These are phyloP conservation scores for Erodium chrysanthum DNA, from an alignment of 441 rosid species.

Conservation along the genomic window DNA sequence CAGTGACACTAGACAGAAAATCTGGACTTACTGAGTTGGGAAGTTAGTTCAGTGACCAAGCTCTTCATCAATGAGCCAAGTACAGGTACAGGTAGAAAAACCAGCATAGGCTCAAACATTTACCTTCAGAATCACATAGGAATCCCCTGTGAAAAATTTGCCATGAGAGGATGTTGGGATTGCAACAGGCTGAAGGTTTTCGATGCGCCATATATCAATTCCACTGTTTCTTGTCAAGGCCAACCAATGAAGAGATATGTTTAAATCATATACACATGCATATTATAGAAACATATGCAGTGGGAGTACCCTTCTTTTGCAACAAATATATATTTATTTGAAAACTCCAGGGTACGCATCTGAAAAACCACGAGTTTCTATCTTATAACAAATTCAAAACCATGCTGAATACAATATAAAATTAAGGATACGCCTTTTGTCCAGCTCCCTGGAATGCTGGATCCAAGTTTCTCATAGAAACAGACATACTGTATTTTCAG, in stretches of 20 bases:
- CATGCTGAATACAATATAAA: conserved; percentile 1
- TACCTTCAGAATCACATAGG: conserved; percentile 88
- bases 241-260: conserved; percentile 21
- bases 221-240: conserved; percentile 69
- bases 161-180: conserved; percentile 83
- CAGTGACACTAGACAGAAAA: neutral
- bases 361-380: conserved; percentile 11
- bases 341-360: conserved; percentile 25
- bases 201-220: conserved; percentile 94
- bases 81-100: no score
- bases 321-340: neutral
- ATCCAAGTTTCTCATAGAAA: conserved; percentile 62
- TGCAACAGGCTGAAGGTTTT: conserved; percentile 81
- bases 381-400: neutral
- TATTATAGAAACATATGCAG: neutral
- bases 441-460: conserved; percentile 97
- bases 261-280: neutral
- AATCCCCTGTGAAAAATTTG: conserved; percentile 88
- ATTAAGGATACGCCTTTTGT: conserved; percentile 83
- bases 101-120: neutral
- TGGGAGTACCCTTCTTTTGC: neutral
- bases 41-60: neutral
- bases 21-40: neutral
- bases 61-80: neutral
- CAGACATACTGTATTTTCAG: conserved; percentile 41